These are phyloP conservation scores for Clarireedia monteithiana DNA, from an alignment of 2,329 filamentous ascomycete genomes.

Conservation along the genomic window DNA sequence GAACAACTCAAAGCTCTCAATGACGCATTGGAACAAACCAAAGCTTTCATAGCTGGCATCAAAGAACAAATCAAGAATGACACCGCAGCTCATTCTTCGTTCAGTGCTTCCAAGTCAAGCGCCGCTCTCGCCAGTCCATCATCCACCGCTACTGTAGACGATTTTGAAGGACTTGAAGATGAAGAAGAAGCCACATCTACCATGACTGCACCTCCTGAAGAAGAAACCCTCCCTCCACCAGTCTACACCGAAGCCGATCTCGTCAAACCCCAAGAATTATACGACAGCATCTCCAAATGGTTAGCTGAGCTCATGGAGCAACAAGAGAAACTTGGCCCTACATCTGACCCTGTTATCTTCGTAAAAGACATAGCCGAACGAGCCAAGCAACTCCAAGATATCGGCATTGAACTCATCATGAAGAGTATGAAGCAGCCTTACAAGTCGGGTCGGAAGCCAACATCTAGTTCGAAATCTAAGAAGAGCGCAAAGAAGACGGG, in stretches of 20 bases:
- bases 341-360: slow-evolving; percentile 68
- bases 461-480: slow-evolving; percentile 28
- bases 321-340: slow-evolving; percentile 62
- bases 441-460: slow-evolving; percentile 21
- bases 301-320: slow-evolving; percentile 61
- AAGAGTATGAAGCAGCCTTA: slow-evolving; percentile 52
- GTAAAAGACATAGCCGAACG: slow-evolving; percentile 64
- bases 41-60: slow-evolving; percentile 62
- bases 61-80: slow-evolving; percentile 68
- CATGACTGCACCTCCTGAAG: slow-evolving; percentile 31
- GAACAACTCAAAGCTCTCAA: slow-evolving; percentile 59
- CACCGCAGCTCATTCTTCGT: slow-evolving; percentile 47
- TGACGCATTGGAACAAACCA: slow-evolving; percentile 62
- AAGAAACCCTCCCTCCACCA: slow-evolving; percentile 50
- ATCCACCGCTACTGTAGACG: slow-evolving; percentile 35
- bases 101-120: slow-evolving; percentile 38
- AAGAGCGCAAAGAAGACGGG: slow-evolving; percentile 23
- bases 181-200: slow-evolving; percentile 38
- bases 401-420: slow-evolving; percentile 61
- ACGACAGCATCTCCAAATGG: slow-evolving; percentile 62
- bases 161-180: slow-evolving; percentile 73
- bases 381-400: slow-evolving; percentile 63
- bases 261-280: slow-evolving; percentile 51
- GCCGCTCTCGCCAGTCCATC: slow-evolving; percentile 28
- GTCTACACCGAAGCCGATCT: slow-evolving; percentile 70